Evolutionary conservation across 305 asterid species (phyloP).

Genomic region (Caryopteris hybrid): DNA sequence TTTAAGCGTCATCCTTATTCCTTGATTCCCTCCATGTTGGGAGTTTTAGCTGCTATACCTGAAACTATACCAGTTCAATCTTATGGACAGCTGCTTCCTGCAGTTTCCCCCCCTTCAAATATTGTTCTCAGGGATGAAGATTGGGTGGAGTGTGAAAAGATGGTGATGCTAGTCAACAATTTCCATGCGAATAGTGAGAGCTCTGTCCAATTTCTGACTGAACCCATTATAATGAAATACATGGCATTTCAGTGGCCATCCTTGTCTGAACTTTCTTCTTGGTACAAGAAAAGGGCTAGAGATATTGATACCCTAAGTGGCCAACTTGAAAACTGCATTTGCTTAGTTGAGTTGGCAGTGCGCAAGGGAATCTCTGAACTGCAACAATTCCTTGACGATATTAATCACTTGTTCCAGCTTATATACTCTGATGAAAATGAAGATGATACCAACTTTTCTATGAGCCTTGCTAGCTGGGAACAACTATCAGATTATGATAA

Average conservation of each 20-base stretch:
- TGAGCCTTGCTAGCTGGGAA: constrained; percentile 81
- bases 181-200: constrained; percentile 39
- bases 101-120: constrained; percentile 64
- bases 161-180: constrained; percentile 46
- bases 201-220: constrained; percentile 61
- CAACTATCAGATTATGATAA: constrained; percentile 79
- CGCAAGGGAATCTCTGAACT: constrained; percentile 70
- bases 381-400: constrained; percentile 70
- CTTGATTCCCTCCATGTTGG: constrained; percentile 67
- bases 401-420: constrained; percentile 71
- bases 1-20: constrained; percentile 94
- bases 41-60: constrained; percentile 92
- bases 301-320: constrained; percentile 89
- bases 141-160: constrained; percentile 91
- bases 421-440: constrained; percentile 61
- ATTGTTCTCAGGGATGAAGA: constrained; percentile 72
- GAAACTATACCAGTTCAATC: constrained; percentile 95
- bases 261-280: constrained; percentile 59
- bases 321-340: constrained; percentile 78
- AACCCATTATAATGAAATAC: constrained; percentile 64
- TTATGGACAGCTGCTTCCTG: constrained; percentile 92
- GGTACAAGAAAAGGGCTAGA: constrained; percentile 94
- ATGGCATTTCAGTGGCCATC: constrained; percentile 80
- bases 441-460: constrained; percentile 44
- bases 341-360: constrained; percentile 84